Percentiles rank a stretch among this genome's conserved stretches.
Evolutionary conservation across 148 eudicot genomes (phyloP).

Genomic region (Rhododendron ferrugineum): DNA sequence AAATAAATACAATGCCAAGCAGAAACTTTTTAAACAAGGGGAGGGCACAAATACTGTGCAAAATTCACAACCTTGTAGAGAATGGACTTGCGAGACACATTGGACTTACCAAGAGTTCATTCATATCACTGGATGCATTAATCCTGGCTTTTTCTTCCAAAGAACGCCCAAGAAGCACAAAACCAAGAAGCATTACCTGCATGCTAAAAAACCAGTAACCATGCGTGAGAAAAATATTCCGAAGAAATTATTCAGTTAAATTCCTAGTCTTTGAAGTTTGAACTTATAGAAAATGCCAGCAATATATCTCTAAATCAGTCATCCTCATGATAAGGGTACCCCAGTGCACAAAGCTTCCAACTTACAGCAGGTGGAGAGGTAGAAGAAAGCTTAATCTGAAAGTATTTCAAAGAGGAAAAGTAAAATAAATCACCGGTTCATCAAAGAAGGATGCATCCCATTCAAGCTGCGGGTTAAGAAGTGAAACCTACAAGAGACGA

Average conservation of each 20-base stretch:
- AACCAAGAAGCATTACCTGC: slow-evolving; percentile 99
- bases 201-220: slow-evolving; percentile 46
- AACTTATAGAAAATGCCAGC: background rate
- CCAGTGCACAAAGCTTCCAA: background rate
- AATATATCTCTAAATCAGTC: background rate
- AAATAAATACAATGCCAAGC: background rate
- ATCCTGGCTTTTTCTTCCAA: slow-evolving; percentile 86
- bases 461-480: slow-evolving; percentile 68
- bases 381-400: background rate
- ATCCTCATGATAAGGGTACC: background rate
- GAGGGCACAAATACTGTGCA: background rate
- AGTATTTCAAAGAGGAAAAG: slow-evolving; percentile 4
- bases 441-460: slow-evolving; percentile 96
- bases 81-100: background rate
- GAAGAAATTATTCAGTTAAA: background rate
- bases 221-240: slow-evolving; percentile 16
- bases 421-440: slow-evolving; percentile 72
- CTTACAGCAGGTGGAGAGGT: background rate
- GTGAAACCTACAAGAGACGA: slow-evolving; percentile 58
- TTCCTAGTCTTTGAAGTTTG: background rate
- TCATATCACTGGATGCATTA: slow-evolving; percentile 91
- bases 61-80: background rate
- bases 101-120: slow-evolving; percentile 73
- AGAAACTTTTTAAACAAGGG: background rate
- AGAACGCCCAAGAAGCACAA: slow-evolving; percentile 87